Conservation (phyloP, 306 rosid species). For the Quillaja saponaria region DNA sequence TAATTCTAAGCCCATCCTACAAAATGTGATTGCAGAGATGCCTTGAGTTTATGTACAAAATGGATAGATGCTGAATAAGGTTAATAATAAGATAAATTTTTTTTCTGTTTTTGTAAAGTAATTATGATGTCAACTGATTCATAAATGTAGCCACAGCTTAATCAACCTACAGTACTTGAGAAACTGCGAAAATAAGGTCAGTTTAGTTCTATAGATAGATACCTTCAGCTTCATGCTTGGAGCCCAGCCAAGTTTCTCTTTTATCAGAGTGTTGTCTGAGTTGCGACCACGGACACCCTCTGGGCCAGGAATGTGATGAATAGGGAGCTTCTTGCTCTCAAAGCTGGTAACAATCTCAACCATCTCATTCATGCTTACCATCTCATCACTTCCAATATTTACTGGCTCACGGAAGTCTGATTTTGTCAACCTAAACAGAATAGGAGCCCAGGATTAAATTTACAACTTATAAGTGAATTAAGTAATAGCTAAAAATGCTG, state of each 20-base stretch:
- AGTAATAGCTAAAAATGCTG: conserved; percentile 6
- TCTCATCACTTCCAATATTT: conserved; percentile 97
- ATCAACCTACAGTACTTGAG: background rate
- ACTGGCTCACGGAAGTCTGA: conserved; percentile 97
- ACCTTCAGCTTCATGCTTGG: conserved; percentile 98
- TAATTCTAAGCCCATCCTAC: conserved; percentile 92
- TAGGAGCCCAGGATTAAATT: background rate
- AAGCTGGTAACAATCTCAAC: conserved; percentile 94
- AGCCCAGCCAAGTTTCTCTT: conserved; percentile 99
- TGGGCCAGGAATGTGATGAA: conserved; percentile 96
- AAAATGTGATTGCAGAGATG: conserved; percentile 15
- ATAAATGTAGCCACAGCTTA: background rate
- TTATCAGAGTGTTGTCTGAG: conserved; percentile 92
- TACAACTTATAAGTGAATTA: background rate
- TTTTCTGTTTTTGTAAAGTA: background rate
- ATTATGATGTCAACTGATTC: background rate
- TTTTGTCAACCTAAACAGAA: conserved; percentile 73
- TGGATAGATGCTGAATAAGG: conserved; percentile 13
- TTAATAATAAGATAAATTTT: background rate
- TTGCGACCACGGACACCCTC: conserved; percentile 99
- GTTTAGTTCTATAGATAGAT: conserved; percentile 6
- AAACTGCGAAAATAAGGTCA: conserved; percentile 9
- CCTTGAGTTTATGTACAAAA: conserved; percentile 3
- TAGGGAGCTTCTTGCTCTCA: conserved; percentile 75
- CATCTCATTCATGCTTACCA: conserved; percentile 99